A percentile compares a stretch with the other conserved stretches of the same genome.
Conservation (phyloP, 2,329 filamentous ascomycete genomes). For the Fusarium udum region DNA sequence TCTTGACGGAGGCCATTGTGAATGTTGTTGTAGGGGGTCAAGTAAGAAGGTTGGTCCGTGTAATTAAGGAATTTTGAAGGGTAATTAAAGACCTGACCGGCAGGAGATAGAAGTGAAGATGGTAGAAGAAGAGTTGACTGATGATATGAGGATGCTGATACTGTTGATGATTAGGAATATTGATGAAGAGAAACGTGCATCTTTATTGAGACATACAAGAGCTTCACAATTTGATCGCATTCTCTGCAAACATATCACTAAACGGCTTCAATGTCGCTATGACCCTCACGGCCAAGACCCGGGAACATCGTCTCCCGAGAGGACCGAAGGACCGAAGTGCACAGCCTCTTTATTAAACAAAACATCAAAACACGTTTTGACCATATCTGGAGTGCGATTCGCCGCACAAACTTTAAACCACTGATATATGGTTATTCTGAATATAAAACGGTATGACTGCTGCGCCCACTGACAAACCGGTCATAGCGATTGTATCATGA, state of each 20-base stretch:
- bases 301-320: constrained; percentile 4
- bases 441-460: background rate
- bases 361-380: background rate
- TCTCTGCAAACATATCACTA: background rate
- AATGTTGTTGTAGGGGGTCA: background rate
- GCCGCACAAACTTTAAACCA: background rate
- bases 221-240: background rate
- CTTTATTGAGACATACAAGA: constrained; percentile 11
- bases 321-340: background rate
- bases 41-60: background rate
- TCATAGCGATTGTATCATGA: background rate
- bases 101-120: background rate
- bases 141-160: background rate
- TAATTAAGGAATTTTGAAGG: background rate
- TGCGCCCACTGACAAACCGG: background rate
- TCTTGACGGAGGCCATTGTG: constrained; percentile 12
- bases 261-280: constrained; percentile 42
- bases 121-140: accelerated
- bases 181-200: background rate
- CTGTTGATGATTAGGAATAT: background rate
- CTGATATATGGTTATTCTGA: background rate
- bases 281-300: constrained; percentile 36
- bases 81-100: constrained; percentile 8
- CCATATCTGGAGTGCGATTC: background rate
- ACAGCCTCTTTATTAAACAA: constrained; percentile 16